Percentiles rank a stretch among this genome's conserved stretches.
phyloP scores from a whole-genome alignment of 495 filamentous ascomycete species.

The Neurospora africana region DNA sequence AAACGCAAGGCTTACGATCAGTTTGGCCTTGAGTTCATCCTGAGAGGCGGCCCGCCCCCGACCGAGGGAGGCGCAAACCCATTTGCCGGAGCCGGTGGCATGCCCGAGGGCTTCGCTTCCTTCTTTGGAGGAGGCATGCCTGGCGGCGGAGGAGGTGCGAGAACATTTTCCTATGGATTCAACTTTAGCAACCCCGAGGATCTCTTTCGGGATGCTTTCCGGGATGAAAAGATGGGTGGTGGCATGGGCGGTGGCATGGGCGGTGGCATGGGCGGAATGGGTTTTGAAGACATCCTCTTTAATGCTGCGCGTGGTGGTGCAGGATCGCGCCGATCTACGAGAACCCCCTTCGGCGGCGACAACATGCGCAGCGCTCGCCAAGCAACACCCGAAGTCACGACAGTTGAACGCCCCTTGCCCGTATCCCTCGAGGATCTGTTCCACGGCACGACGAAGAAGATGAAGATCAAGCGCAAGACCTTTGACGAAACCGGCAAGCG shows the following conservation, averaged over 20 bases:
- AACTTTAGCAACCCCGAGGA: slow-evolving; percentile 71
- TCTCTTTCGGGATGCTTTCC: slow-evolving; percentile 76
- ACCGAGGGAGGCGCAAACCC: slow-evolving; percentile 38
- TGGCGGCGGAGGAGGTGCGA: slow-evolving; percentile 28
- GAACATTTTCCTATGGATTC: slow-evolving; percentile 60
- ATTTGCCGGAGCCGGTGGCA: slow-evolving; percentile 34
- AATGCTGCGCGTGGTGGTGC: slow-evolving; percentile 26
- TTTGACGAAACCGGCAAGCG: slow-evolving; percentile 80
- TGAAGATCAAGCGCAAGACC: slow-evolving; percentile 93
- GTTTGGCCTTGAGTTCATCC: slow-evolving; percentile 84
- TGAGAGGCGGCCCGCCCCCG: slow-evolving; percentile 62
- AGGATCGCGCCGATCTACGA: slow-evolving; percentile 26
- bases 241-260: slow-evolving; percentile 25
- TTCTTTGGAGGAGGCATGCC: slow-evolving; percentile 15
- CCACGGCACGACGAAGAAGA: slow-evolving; percentile 79
- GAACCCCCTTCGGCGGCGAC: slow-evolving; percentile 33
- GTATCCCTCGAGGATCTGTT: slow-evolving; percentile 82
- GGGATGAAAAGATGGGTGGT: slow-evolving; percentile 39
- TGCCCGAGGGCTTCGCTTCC: slow-evolving; percentile 18
- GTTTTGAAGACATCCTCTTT: slow-evolving; percentile 23
- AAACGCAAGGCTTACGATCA: slow-evolving; percentile 95
- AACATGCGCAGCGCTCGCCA: slow-evolving; percentile 36
- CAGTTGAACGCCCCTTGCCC: slow-evolving; percentile 73
- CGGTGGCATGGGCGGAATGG: slow-evolving; percentile 25
- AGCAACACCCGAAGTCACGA: slow-evolving; percentile 74